A percentile compares a stretch with the other conserved stretches of the same genome.
Evolutionary conservation across 192 early-diverging fungal genomes (phyloP).

Genomic region (Geosiphon pyriformis): DNA sequence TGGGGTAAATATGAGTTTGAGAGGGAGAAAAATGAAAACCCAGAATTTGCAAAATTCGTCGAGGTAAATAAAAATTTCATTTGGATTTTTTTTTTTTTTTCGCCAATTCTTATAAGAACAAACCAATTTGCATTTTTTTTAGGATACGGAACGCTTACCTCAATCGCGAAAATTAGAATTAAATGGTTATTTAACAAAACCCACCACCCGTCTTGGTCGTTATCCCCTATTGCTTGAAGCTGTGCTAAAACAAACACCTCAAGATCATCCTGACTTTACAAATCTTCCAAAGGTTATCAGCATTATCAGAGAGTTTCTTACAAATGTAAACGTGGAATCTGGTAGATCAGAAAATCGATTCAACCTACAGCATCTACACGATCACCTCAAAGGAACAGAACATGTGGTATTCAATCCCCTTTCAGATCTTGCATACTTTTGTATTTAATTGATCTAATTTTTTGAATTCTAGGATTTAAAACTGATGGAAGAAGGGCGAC

Average conservation of each 20-base stretch:
- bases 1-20: constrained; percentile 80
- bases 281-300: constrained; percentile 66
- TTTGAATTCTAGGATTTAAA: constrained; percentile 60
- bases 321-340: constrained; percentile 78
- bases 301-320: constrained; percentile 69
- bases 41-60: constrained; percentile 68
- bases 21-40: constrained; percentile 65
- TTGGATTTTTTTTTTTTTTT: no score
- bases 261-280: constrained; percentile 70
- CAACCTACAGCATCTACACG: constrained; percentile 69
- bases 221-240: constrained; percentile 80
- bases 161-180: constrained; percentile 77
- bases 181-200: constrained; percentile 82
- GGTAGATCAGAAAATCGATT: constrained; percentile 86
- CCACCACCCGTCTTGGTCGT: constrained; percentile 80
- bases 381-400: constrained; percentile 52
- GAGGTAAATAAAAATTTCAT: constrained; percentile 48
- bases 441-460: background rate
- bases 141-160: constrained; percentile 68
- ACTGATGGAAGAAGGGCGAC: constrained; percentile 61
- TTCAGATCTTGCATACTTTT: constrained; percentile 1
- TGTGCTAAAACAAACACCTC: constrained; percentile 78
- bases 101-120: no score
- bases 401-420: constrained; percentile 24
- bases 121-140: no score